These are phyloP conservation scores for Arthroderma sp. DNA, from an alignment of 2,329 filamentous ascomycete species.

Conservation along the genomic window DNA sequence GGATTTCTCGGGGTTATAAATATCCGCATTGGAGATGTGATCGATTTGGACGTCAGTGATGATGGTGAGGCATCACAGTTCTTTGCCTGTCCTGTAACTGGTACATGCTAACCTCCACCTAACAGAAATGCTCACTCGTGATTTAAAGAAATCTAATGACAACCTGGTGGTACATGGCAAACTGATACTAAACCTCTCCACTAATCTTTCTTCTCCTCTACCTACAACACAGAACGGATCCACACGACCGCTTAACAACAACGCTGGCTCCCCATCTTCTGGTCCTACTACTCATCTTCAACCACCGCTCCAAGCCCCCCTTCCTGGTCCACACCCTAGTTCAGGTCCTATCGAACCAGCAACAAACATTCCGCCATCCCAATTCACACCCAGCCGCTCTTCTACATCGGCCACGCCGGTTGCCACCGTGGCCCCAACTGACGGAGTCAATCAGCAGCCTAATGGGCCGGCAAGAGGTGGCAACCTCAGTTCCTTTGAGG, in stretches of 20 bases:
- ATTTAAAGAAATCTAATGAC: slow-evolving; percentile 95
- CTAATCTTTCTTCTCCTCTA: slow-evolving; percentile 64
- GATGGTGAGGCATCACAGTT: slow-evolving; percentile 54
- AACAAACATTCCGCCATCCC: slow-evolving; percentile 19
- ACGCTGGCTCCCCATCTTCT: slow-evolving; percentile 9
- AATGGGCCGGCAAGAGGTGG: slow-evolving; percentile 33
- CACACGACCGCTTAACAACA: slow-evolving; percentile 12
- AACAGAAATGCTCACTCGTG: slow-evolving; percentile 86
- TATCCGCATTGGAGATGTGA: slow-evolving; percentile 83
- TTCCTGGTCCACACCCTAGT: slow-evolving; percentile 16
- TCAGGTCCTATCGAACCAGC: slow-evolving; percentile 18
- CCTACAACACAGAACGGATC: slow-evolving; percentile 36
- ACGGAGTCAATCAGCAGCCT: slow-evolving; percentile 25
- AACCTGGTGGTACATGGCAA: slow-evolving; percentile 97
- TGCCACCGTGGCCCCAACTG: slow-evolving; percentile 29
- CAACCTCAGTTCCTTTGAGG: slow-evolving; percentile 78
- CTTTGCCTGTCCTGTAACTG: slow-evolving; percentile 2
- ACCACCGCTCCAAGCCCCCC: slow-evolving; percentile 17
- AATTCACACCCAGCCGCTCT: slow-evolving; percentile 23
- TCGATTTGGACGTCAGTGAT: slow-evolving; percentile 76
- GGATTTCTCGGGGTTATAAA: slow-evolving; percentile 97
- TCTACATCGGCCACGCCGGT: slow-evolving; percentile 23
- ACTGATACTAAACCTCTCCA: slow-evolving; percentile 90
- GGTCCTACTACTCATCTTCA: slow-evolving; percentile 2
- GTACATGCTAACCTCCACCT: slow-evolving; percentile 1